Percentiles rank a stretch among this genome's conserved stretches.
Conservation (phyloP, 306 rosid species). For the Rosa lucieae region DNA sequence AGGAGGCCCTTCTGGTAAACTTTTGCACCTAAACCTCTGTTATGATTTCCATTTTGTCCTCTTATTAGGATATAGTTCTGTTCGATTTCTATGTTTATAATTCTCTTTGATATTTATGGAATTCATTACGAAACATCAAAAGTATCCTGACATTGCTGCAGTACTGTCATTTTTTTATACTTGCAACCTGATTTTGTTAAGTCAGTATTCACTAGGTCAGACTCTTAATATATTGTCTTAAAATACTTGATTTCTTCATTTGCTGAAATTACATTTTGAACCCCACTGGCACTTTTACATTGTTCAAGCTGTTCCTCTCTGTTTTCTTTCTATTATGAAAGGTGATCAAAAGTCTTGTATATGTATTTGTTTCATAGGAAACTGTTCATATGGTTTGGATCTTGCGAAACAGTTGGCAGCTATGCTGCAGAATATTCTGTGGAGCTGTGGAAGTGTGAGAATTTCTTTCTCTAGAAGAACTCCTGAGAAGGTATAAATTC, state of each 20-base stretch:
- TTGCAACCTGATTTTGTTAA: slow-evolving; percentile 5
- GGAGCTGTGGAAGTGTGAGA: slow-evolving; percentile 88
- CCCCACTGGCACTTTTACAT: slow-evolving; percentile 12
- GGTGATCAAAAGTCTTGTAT: slow-evolving; percentile 11
- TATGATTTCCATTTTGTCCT: neutral
- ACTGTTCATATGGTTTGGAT: slow-evolving; percentile 67
- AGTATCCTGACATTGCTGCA: neutral
- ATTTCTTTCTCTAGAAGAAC: slow-evolving; percentile 89
- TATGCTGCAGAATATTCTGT: slow-evolving; percentile 71
- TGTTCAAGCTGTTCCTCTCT: slow-evolving; percentile 1
- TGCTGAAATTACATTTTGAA: slow-evolving; percentile 5
- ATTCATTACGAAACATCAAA: neutral
- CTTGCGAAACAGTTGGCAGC: slow-evolving; percentile 60
- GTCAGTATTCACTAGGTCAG: slow-evolving; percentile 9
- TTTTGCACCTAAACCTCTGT: neutral
- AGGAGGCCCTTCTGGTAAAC: slow-evolving; percentile 86
- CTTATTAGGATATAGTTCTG: neutral
- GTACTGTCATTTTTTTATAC: neutral
- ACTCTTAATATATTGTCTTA: slow-evolving; percentile 1
- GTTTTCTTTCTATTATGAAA: slow-evolving; percentile 13
- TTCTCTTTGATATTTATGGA: neutral
- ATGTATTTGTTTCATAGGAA: slow-evolving; percentile 38
- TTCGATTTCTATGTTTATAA: neutral
- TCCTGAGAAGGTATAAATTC: slow-evolving; percentile 64
- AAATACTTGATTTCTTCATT: slow-evolving; percentile 18